Evolutionary conservation across 441 rosid species (phyloP).

Genomic region (Arabidopsis lyrata): DNA sequence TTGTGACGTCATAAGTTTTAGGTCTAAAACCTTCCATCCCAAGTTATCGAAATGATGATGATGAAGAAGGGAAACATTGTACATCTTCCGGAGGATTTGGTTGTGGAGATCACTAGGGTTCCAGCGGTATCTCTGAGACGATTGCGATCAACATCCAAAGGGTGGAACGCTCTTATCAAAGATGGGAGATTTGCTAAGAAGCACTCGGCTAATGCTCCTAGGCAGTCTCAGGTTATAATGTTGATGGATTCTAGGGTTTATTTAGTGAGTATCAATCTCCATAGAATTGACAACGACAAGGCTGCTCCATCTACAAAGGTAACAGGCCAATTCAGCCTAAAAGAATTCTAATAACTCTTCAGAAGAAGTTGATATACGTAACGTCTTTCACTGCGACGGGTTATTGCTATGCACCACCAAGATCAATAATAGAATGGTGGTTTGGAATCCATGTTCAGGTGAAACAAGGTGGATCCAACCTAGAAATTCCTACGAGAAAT

Average conservation of each 20-base stretch:
- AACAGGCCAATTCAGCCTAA: conserved; percentile 13
- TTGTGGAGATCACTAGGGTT: conserved; percentile 18
- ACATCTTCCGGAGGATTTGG: conserved; percentile 3
- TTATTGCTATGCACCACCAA: conserved; percentile 23
- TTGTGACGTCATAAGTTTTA: too few species aligned
- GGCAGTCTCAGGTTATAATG: not conserved
- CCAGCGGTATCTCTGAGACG: not conserved
- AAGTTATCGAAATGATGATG: too few species aligned
- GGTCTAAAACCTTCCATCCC: too few species aligned
- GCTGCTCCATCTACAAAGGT: not conserved
- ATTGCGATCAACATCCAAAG: not conserved
- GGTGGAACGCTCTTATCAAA: not conserved
- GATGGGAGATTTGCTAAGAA: not conserved
- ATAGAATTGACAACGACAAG: not conserved
- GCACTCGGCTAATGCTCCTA: not conserved
- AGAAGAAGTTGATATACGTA: not conserved
- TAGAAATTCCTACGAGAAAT: not conserved
- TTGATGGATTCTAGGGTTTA: not conserved
- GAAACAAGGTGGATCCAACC: conserved; percentile 30
- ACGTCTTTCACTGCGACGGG: conserved; percentile 11
- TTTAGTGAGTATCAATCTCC: not conserved
- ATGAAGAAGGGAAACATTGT: too few species aligned
- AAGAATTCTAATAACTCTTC: not conserved
- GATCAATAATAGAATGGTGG: conserved; percentile 1
- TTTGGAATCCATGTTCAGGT: conserved; percentile 11